A percentile compares a stretch with the other conserved stretches of the same genome.
These are phyloP conservation scores for Starmerella scarabaei DNA, from an alignment of 805 yeast species.

Conservation along the genomic window DNA sequence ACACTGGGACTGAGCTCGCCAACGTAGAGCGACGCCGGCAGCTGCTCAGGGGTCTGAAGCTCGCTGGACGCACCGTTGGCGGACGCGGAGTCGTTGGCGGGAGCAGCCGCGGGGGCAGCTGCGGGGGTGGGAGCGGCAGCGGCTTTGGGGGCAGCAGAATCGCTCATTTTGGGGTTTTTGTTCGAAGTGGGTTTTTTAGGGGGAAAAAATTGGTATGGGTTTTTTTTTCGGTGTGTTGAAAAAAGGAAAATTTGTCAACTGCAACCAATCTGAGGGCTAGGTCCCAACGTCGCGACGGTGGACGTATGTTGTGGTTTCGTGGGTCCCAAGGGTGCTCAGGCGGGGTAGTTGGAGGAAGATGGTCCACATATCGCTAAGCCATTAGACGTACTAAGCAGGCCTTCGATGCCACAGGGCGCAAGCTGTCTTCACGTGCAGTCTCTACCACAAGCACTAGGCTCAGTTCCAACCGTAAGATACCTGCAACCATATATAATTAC, in stretches of 20 bases:
- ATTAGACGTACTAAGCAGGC: too few relatives aligned
- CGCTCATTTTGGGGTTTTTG: constrained; percentile 15
- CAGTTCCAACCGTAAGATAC: too few relatives aligned
- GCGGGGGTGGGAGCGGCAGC: constrained; percentile 7
- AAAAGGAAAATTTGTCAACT: neutral
- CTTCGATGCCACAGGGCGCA: too few relatives aligned
- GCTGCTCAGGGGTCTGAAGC: constrained; percentile 21
- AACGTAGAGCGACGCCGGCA: constrained; percentile 75
- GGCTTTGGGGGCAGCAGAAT: constrained; percentile 8
- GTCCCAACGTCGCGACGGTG: too few relatives aligned
- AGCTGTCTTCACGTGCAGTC: too few relatives aligned
- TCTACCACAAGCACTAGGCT: too few relatives aligned
- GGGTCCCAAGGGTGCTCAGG: too few relatives aligned
- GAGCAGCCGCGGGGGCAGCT: constrained; percentile 9
- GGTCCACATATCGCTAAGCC: too few relatives aligned
- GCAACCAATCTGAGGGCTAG: too few relatives aligned
- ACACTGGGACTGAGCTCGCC: constrained; percentile 92
- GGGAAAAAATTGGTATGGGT: constrained; percentile 1
- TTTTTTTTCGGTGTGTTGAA: constrained; percentile 1
- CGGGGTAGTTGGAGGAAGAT: too few relatives aligned
- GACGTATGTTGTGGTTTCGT: too few relatives aligned
- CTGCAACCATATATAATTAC: too few relatives aligned
- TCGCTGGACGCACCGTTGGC: constrained; percentile 20
- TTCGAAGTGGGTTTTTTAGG: neutral
- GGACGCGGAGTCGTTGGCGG: constrained; percentile 15